Percentiles rank a stretch among this genome's conserved stretches.
These are phyloP conservation scores for Laburnicola sp. DNA, from an alignment of 2,329 filamentous ascomycete genomes.

Conservation along the genomic window DNA sequence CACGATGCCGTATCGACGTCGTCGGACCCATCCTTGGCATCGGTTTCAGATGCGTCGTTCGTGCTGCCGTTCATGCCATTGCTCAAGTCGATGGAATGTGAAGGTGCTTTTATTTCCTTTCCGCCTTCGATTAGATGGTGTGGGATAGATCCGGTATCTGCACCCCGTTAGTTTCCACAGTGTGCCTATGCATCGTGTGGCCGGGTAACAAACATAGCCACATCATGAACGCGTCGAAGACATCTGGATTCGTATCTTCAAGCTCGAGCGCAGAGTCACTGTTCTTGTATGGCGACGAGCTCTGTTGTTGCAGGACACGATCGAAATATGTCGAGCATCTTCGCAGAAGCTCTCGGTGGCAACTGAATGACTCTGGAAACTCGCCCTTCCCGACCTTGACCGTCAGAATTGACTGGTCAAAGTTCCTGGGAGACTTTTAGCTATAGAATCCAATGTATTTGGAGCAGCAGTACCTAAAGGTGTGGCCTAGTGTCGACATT, in stretches of 20 bases:
- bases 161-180: background rate
- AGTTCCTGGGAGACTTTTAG: conserved; percentile 34
- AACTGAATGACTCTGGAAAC: conserved; percentile 39
- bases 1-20: conserved; percentile 42
- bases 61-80: conserved; percentile 16
- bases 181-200: background rate
- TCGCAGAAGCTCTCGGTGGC: conserved; percentile 38
- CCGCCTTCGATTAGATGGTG: conserved; percentile 43
- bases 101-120: conserved; percentile 35
- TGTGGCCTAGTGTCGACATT: conserved; percentile 40
- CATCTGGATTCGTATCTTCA: conserved; percentile 39
- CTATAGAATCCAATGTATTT: background rate
- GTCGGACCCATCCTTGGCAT: conserved; percentile 27
- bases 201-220: conserved; percentile 24
- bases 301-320: conserved; percentile 33
- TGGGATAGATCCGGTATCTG: conserved; percentile 41
- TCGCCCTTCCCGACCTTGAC: conserved; percentile 39
- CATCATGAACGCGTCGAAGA: conserved; percentile 45
- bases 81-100: conserved; percentile 31
- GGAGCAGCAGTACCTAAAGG: conserved; percentile 31
- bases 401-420: conserved; percentile 43
- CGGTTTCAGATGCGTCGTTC: conserved; percentile 13
- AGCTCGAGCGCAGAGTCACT: conserved; percentile 33
- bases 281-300: conserved; percentile 38
- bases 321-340: conserved; percentile 42